Base-by-base conservation (phyloP, 306 rosid genomes). In the Coriaria nepalensis region DNA sequence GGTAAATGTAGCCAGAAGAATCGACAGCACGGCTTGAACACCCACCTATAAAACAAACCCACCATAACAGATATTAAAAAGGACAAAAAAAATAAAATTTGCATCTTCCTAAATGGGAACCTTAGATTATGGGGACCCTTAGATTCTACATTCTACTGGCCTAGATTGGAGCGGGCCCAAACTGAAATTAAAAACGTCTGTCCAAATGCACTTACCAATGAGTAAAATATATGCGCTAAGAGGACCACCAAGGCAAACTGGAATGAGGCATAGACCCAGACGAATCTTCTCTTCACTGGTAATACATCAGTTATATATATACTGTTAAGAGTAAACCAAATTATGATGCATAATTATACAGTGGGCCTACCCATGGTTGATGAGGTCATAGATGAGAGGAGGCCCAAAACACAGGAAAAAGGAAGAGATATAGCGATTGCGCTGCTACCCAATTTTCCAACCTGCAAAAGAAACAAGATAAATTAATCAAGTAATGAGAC, bases 351-450 rank as follows among this genome's bases (percentile, higher is more conserved):
- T 20, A 20, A 20, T 20, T 20, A 20, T 20, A 20, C 3, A 20
- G 47, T 11, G 2, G 63, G 67, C 76, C 15, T 81, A 85, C 95
- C 95, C 95, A 85, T 78, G 62, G 87, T 81, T 49, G 93, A 61
- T 34, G 95, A 74, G 49, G 95, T 85, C 71, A 85, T 59, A 45
- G 95, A 67, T 46, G 95, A 81, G 53, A 85, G 85, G 45, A 85
- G 78, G 60, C 95, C 95, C 20, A 85, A 62, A 32, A 76, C 85
- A 73, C 93, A 78, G 2, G 95, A 78, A 74, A 78, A 85, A 12
- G 95, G 95, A 67, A 85, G 95, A 60, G 95, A 68, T 40, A 78
- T 60, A 57, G 74, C 81, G 41, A 81, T 78, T 54, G 95, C 95
- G 47, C 66, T 71, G 13, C 78, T 71, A 54, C 75, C 53, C 95